Evolutionary conservation across 352 stramenopile genomes (phyloP), one percentile per base, ranked within the genome.

Genomic region (Phytopythium montanum): DNA sequence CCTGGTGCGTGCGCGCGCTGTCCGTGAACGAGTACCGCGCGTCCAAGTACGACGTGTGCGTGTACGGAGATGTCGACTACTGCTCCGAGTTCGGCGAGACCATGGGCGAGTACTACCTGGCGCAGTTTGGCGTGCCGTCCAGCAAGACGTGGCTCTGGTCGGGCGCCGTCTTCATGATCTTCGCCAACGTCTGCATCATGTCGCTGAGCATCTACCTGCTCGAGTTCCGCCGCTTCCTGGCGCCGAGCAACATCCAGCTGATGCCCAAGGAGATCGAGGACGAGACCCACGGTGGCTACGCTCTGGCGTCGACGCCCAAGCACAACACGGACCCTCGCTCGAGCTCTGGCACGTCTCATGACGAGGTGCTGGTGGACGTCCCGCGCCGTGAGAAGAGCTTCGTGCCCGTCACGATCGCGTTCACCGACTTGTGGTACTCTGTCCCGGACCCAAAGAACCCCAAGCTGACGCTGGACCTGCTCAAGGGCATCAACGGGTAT

Each of bases 1-100:
- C 61, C 2, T 88, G 73, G 71, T 72, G 63, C 42, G 70, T 80
- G 46, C 73, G 75, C 28, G 68, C 71, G n/a, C 49, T 81, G 13
- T 56, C 60, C 48, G 61, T 82, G 29, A 82, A 82, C 42, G 62
- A 85, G 62, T 85, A 79, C 56, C 63, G 63, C 28, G 38, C 61
- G 49, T 56, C 44, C 34, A 63, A 60, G 46, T 76, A 69, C 56
- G 51, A 73, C 31, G 57, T 69, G 16, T 77, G 69, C 31, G 56
- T 59, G 23, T 81, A 65, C 50, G 65, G 65, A 26, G 68, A 62
- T 21, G 38, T 73, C 12, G 49, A 81, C 51, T 85, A 81, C 49
- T 81, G 64, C 48, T 64, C 62, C 18, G 33, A 52, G 33, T 70
- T 60, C 23, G 56, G 61, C 26, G 58, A 59, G 62, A 75, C 33